Evolutionary conservation across 2,329 filamentous ascomycete genomes (phyloP), one percentile per base, ranked within the genome.

Genomic region (Fusarium sp.): DNA sequence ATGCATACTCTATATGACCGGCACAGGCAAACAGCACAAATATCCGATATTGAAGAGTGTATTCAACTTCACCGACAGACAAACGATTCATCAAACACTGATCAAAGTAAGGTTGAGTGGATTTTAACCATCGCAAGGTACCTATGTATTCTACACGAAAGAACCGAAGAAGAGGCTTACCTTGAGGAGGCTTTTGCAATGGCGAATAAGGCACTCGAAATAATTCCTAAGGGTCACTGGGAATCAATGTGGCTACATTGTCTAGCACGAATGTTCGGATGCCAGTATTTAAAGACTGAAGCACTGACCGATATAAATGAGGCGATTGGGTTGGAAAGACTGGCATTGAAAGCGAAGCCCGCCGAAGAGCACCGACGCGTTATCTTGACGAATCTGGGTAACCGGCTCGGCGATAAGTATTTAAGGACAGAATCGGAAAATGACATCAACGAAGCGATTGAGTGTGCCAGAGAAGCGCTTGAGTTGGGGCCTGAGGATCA

Each of bases 351-450:
- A 36, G 7, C 24, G 7, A 39, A 19, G 3, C 17, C 46, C 3
- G 2, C 2, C 10, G 23, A 23, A 8, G 46, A 20, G 3, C 12
- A 10, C 6, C 32, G 32, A 26, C 12, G 32, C 11, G 7, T 1
- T 2, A 28, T 49, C 23, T 49, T 49, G 30, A 49, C 51, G 6
- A 49, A 54, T 19, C 23, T 54, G 7, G 51, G 43, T 1, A 54
- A 54, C 15, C 51, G 51, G 9, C 51, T 54, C 2, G 51, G 51
- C 5, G 51, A 54, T 6, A 54, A 7, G 15, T 54, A 49, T 19
- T 8, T 54, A 11, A 19, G 51, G 24, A 54, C 51, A 11, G 7
- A 23, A 7, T 11, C 19, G 4, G 8, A 21, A 10, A 11, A 20
- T 1, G 30, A 54, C 4, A 39, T 54, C 7, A 14, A 54, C 4